These are phyloP conservation scores for Zoysia matrella DNA, from an alignment of 202 grass and related monocot genomes.

Conservation along the genomic window DNA sequence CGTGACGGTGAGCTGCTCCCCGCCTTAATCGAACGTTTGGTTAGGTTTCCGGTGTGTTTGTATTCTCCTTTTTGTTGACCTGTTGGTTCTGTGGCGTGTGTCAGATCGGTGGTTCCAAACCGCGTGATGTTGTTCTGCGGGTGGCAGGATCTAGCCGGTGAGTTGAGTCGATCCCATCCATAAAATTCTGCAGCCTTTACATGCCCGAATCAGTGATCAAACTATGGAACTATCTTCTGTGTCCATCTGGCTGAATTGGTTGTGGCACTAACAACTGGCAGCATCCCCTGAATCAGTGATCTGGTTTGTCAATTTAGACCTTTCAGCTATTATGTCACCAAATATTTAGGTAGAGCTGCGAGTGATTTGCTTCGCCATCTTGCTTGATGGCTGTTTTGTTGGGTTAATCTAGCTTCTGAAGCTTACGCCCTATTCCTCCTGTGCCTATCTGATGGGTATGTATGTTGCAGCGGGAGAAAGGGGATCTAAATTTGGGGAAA, in stretches of 20 bases:
- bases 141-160: constrained; percentile 57
- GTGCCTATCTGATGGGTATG: neutral
- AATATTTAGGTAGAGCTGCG: neutral
- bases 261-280: neutral
- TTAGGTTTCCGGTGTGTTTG: neutral
- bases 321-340: neutral
- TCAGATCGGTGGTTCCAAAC: constrained; percentile 51
- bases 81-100: neutral
- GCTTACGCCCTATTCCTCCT: neutral
- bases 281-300: neutral
- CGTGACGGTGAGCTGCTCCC: constrained; percentile 30
- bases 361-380: neutral
- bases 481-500: constrained; percentile 1
- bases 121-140: constrained; percentile 26
- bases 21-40: neutral
- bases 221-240: neutral
- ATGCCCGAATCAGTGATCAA: neutral
- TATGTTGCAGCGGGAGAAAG: neutral
- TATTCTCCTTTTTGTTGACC: constrained; percentile 1
- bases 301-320: constrained; percentile 4
- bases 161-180: constrained; percentile 14
- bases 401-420: neutral
- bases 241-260: neutral
- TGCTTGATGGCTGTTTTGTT: neutral
- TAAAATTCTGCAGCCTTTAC: neutral